Evolutionary conservation across 495 filamentous ascomycete species (phyloP).

Genomic region (Podospora pseudocomata): DNA sequence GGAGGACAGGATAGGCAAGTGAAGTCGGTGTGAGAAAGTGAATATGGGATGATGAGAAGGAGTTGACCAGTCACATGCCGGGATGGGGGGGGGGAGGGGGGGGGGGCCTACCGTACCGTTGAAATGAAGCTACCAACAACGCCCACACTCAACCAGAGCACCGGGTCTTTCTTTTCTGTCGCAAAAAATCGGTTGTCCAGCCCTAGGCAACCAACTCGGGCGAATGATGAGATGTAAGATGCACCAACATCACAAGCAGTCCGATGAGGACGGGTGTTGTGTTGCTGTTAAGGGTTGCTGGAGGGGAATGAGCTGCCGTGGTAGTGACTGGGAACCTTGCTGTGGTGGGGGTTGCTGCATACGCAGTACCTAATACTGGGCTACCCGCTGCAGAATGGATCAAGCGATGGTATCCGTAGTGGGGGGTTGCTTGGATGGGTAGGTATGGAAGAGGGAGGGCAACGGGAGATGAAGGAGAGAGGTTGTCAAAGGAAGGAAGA

Average conservation of each 20-base stretch:
- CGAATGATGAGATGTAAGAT: background rate
- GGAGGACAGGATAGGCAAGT: background rate
- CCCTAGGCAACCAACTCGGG: slow-evolving; percentile 2
- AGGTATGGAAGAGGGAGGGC: background rate
- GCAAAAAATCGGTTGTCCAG: background rate
- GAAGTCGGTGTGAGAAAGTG: background rate
- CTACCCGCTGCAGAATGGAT: background rate
- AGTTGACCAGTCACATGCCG: background rate
- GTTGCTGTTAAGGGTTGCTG: background rate
- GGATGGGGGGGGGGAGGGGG: background rate
- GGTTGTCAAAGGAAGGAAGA: no score
- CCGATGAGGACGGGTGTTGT: background rate
- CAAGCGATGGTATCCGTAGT: background rate
- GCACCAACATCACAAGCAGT: slow-evolving; percentile 6
- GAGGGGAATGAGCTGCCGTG: background rate
- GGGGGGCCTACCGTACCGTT: background rate
- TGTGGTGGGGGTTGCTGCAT: slow-evolving; percentile 1
- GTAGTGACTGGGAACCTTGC: background rate
- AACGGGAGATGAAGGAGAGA: no score
- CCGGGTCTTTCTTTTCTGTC: background rate
- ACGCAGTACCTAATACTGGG: background rate
- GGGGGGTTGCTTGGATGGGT: background rate
- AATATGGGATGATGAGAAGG: background rate
- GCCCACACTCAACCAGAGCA: background rate
- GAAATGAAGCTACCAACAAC: background rate